These are phyloP conservation scores for Mimosa pudica DNA, from an alignment of 306 rosid genomes.

Conservation along the genomic window DNA sequence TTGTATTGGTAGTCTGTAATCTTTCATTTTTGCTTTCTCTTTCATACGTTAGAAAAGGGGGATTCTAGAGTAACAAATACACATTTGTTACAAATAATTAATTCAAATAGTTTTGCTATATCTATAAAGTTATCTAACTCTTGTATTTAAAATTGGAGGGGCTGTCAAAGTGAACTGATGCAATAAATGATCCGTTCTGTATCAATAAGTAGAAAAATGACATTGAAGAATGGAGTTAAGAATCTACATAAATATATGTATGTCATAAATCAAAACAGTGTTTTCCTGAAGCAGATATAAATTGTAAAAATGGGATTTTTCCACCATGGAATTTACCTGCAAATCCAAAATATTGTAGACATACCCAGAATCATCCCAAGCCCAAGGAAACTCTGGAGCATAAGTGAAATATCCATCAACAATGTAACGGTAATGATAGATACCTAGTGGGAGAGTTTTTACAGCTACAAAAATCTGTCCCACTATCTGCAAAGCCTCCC, in stretches of 20 bases:
- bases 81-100: too few species aligned
- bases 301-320: not conserved
- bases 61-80: too few species aligned
- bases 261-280: not conserved
- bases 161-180: not conserved
- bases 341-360: conserved; percentile 77
- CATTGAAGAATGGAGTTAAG: not conserved
- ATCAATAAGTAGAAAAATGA: not conserved
- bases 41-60: too few species aligned
- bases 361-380: conserved; percentile 50
- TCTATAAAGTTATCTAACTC: too few species aligned
- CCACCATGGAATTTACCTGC: conserved; percentile 52
- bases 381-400: conserved; percentile 76
- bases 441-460: conserved; percentile 63
- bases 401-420: conserved; percentile 71
- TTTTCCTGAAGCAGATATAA: not conserved
- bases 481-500: conserved; percentile 61
- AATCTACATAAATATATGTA: not conserved
- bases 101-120: too few species aligned
- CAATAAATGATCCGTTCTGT: not conserved
- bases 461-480: conserved; percentile 45
- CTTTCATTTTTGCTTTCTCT: too few species aligned
- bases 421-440: conserved; percentile 73
- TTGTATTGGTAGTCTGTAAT: too few species aligned
- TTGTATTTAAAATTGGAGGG: too few species aligned